Percentiles rank a stretch among this genome's conserved stretches.
Conservation (phyloP, 1,284 basidiomycete genomes). For the Sphagnurus paluster region DNA sequence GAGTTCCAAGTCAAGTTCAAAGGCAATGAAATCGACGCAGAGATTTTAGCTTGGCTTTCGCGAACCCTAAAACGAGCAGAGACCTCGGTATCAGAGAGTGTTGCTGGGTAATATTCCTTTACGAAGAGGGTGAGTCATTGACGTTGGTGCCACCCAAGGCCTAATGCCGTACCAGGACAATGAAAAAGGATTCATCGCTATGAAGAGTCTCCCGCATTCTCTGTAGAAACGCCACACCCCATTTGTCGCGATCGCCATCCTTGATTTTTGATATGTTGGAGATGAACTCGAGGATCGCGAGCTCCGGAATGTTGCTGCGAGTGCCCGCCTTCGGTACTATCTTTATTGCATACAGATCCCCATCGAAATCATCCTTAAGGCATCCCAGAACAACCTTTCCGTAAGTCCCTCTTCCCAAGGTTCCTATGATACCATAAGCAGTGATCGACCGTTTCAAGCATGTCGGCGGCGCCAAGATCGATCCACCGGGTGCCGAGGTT, state of each 20-base stretch:
- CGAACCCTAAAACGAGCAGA: constrained; percentile 42
- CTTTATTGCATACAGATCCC: constrained; percentile 26
- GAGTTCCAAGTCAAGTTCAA: constrained; percentile 27
- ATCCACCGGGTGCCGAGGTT: too few relatives aligned
- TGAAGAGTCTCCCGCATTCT: constrained; percentile 13
- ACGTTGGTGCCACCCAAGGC: background rate
- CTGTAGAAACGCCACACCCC: constrained; percentile 21
- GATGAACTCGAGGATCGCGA: constrained; percentile 19
- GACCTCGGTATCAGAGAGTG: constrained; percentile 25
- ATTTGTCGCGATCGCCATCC: background rate
- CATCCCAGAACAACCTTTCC: constrained; percentile 27
- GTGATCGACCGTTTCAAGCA: too few relatives aligned
- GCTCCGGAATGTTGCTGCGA: constrained; percentile 18
- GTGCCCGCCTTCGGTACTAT: constrained; percentile 17
- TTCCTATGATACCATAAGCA: constrained; percentile 22
- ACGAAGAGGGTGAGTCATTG: background rate
- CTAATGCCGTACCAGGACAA: constrained; percentile 15
- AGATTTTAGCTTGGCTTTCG: background rate
- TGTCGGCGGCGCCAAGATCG: too few relatives aligned
- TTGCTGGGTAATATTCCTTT: constrained; percentile 32
- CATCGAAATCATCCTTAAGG: constrained; percentile 10
- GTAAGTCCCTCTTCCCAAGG: constrained; percentile 25
- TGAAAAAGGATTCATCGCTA: constrained; percentile 12
- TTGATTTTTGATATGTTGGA: constrained; percentile 1
- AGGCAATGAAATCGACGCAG: constrained; percentile 20